phyloP scores from a whole-genome alignment of 345 rosid genomes.

The sweet orange (Citrus sinensis) region DNA sequence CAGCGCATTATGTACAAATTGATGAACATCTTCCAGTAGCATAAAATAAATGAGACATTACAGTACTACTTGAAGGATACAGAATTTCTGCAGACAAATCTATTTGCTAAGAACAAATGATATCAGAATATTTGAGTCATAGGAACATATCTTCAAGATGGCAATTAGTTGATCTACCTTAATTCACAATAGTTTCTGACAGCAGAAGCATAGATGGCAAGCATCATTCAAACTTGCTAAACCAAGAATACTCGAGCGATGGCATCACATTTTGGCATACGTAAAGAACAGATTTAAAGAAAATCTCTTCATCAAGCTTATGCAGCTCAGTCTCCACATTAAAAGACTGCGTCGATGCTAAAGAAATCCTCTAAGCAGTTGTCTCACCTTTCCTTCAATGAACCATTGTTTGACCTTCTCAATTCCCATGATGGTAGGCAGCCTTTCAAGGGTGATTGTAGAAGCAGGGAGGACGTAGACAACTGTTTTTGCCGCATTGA shows the following conservation, averaged over 20 bases:
- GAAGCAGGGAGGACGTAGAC: conserved; percentile 59
- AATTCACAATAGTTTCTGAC: neutral
- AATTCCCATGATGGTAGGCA: conserved; percentile 87
- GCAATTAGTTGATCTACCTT: neutral
- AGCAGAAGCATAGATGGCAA: neutral
- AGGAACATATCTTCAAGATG: neutral
- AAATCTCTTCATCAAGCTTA: neutral
- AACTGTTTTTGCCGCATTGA: conserved; percentile 80
- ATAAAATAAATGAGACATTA: neutral
- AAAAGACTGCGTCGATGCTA: neutral
- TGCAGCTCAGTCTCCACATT: neutral
- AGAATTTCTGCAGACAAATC: conserved; percentile 6
- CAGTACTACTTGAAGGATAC: neutral
- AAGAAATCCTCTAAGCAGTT: neutral
- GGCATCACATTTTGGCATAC: neutral
- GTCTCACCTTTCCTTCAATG: conserved; percentile 69
- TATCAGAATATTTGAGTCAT: neutral
- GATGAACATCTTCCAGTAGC: neutral
- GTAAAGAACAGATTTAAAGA: neutral
- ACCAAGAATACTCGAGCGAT: neutral
- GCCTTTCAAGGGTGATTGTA: conserved; percentile 82
- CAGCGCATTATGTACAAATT: neutral
- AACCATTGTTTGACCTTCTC: conserved; percentile 55
- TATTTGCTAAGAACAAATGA: neutral
- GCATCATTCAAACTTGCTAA: conserved; percentile 2